phyloP scores from a whole-genome alignment of 2,329 filamentous ascomycete genomes.

The Trichoderma sp. region DNA sequence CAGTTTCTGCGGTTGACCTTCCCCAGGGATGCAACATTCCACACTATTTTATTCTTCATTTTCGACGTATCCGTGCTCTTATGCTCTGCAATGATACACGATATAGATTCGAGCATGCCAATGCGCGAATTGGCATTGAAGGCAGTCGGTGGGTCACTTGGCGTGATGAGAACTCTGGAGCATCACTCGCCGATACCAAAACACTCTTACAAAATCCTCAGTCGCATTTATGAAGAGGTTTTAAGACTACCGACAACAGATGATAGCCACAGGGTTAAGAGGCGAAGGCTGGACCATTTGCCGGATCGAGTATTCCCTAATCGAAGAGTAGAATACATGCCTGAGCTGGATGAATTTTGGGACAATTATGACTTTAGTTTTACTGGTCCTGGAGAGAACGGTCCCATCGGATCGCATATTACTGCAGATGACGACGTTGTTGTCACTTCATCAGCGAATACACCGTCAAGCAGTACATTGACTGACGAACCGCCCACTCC shows the following conservation, averaged over 20 bases:
- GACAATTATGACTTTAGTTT: background rate
- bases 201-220: constrained; percentile 37
- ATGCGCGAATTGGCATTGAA: constrained; percentile 43
- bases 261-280: background rate
- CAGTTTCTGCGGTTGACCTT: constrained; percentile 44
- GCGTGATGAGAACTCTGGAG: constrained; percentile 37
- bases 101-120: constrained; percentile 43
- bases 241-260: background rate
- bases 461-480: background rate
- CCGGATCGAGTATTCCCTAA: background rate
- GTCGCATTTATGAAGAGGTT: constrained; percentile 31
- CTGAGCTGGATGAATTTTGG: background rate
- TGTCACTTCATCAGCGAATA: background rate
- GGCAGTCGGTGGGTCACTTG: constrained; percentile 40
- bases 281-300: background rate
- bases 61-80: constrained; percentile 54
- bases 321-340: background rate
- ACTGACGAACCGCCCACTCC: background rate
- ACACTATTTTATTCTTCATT: constrained; percentile 51
- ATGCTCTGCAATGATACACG: constrained; percentile 54
- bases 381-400: background rate
- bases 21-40: constrained; percentile 50
- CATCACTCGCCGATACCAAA: constrained; percentile 35
- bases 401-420: background rate
- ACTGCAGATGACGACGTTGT: too few species aligned